Base-by-base conservation (phyloP, 805 yeast genomes). In the Sungouiella thailandica region DNA sequence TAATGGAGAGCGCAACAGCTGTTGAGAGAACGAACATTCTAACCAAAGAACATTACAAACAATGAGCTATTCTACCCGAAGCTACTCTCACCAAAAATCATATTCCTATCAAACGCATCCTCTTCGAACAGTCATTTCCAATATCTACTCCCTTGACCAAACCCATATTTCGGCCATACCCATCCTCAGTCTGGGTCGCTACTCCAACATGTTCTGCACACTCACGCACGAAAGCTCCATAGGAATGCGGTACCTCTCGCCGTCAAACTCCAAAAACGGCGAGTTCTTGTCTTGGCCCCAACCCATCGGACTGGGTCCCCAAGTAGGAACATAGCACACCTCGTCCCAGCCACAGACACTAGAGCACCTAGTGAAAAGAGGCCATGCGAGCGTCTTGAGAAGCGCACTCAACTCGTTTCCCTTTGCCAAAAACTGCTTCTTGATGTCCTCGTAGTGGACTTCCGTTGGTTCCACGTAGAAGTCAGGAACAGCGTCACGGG, bases 251-350 rank as follows among this genome's bases (percentile, higher is more conserved):
- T 37, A 44, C 7, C 34, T 25, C 1, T 41, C 44, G 3, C 41
- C 41, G 25, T 44, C 45, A 23, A 25, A 39, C 15, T 45, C 36
- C n/a, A 47, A 34, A n/a, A 22, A 43, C 7, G 14, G n/a, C 15
- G 25, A 16, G 4, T 36, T 30, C 12, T 9, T 6, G 6, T 31
- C 34, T 2, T 34, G 27, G 4, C 60, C 60, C 69, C 73, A 65
- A 1, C 39, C 46, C 29, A 36, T 18, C 2, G 46, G 40, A 1
- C 41, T 39, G 1, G 44, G 46, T 70, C 83, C 60, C 82, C 82
- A 76, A 0, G 79, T 69, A 2, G 82, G 82, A 11, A 74, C 65
- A 35, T 63, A 75, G 42, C 83, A 78, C 3, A 74, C 47, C 41
- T 73, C 77, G 43, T 72, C 68, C 54, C 57, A 52, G 0, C 44